Base-by-base conservation (phyloP, 345 rosid genomes). In the Salix purpurea region DNA sequence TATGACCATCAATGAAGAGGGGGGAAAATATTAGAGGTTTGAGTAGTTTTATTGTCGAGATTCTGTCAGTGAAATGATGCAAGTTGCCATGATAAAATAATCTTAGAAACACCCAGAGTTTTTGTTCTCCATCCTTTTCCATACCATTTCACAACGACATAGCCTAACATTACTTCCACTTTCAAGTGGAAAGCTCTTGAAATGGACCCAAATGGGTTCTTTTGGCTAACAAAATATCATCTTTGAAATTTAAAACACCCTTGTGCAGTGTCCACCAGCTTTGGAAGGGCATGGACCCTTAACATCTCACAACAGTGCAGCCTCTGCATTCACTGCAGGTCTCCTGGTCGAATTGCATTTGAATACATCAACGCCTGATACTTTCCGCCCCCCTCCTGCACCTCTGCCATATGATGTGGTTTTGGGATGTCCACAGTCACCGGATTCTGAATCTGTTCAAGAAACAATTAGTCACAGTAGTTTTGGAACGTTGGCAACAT, bases 331-430 rank as follows among this genome's bases (percentile, higher is more conserved):
- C 69, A 7, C 79, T 71, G 79, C 84, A 16, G 60, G 94, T 67
- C 84, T 93, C 69, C 79, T 92, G 70, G 87, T 82, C 74, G 89
- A 90, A 82, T 79, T 86, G 75, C 75, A 88, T 78, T 79, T 92
- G 74, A 77, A 81, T 73, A 81, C 75, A 3, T 77, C 84, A 40
- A 81, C 80, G 14, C 84, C 84, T 18, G 84, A 81, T 73, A 77
- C 81, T 37, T 81, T 72, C 72, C 71, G 75, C 48, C 62, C 84
- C 21, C 84, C 84, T 69, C 84, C 84, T n/a, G 72, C 78, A 24
- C 84, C 84, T 26, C 42, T 81, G 66, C 84, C 84, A 69, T 81
- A 76, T 62, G 80, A 81, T 23, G 58, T 73, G 67, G 68, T 73
- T 48, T 62, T 77, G 37, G 79, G 84, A 73, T 64, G 84, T 52